phyloP scores from a whole-genome alignment of 148 eudicot species.

The Nyssa sinensis region DNA sequence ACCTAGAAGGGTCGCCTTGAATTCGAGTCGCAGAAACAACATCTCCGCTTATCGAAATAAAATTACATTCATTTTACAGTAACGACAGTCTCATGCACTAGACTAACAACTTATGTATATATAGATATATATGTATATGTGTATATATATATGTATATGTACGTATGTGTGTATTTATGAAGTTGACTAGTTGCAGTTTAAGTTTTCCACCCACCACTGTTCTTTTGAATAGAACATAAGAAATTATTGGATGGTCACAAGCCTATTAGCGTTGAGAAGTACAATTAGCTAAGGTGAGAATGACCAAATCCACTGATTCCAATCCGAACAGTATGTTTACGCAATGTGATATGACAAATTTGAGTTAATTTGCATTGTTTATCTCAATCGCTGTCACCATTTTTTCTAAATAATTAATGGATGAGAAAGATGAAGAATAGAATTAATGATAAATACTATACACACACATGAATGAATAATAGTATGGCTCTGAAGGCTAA shows the following conservation, averaged over 20 bases:
- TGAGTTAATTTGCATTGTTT: neutral
- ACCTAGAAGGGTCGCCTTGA: too few species aligned
- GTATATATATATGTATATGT: too few species aligned
- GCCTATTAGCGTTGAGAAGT: neutral
- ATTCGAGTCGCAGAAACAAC: too few species aligned
- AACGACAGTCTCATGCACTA: too few species aligned
- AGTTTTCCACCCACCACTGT: neutral
- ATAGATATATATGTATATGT: too few species aligned
- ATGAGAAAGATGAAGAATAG: slow-evolving; percentile 7
- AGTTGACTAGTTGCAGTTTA: slow-evolving; percentile 13
- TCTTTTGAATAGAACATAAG: neutral
- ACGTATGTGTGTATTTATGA: neutral
- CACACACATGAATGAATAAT: neutral
- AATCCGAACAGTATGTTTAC: neutral
- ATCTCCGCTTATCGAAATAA: too few species aligned
- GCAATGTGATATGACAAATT: slow-evolving; percentile 18
- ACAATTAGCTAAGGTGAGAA: neutral
- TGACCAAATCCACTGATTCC: neutral
- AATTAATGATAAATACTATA: slow-evolving; percentile 9
- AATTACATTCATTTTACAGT: too few species aligned
- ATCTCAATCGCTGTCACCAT: slow-evolving; percentile 19
- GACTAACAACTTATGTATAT: too few species aligned
- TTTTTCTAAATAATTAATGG: slow-evolving; percentile 19
- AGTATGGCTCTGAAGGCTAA: neutral
- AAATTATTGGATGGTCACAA: slow-evolving; percentile 2